Conservation (phyloP, 768 basidiomycete genomes). For the Xerocomus brunneocitrinus region DNA sequence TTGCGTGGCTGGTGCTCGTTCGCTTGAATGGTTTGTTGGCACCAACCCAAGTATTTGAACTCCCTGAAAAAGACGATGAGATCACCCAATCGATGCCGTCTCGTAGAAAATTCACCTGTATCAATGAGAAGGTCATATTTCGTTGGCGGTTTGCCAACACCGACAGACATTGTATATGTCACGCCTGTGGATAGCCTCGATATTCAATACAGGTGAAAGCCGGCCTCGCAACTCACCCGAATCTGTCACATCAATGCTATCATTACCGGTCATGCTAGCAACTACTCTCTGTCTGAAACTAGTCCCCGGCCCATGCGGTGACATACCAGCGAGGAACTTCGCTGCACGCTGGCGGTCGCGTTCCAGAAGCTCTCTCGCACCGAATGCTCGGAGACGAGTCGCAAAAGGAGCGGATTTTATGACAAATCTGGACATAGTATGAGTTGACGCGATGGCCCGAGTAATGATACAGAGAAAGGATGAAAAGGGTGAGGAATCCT, state of each 20-base stretch:
- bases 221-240: conserved; percentile 32
- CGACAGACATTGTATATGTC: conserved; percentile 49
- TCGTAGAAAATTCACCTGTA: conserved; percentile 38
- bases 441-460: neutral
- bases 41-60: conserved; percentile 56
- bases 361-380: conserved; percentile 46
- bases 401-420: conserved; percentile 39
- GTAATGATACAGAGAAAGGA: neutral
- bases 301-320: conserved; percentile 49
- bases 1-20: conserved; percentile 43
- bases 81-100: neutral
- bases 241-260: conserved; percentile 54
- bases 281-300: conserved; percentile 10
- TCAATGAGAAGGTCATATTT: conserved; percentile 53
- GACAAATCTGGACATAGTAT: conserved; percentile 35
- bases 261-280: neutral
- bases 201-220: neutral
- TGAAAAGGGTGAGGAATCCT: neutral
- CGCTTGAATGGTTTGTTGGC: conserved; percentile 43
- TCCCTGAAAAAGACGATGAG: conserved; percentile 24
- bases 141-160: conserved; percentile 35
- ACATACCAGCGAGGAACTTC: conserved; percentile 49
- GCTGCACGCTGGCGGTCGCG: conserved; percentile 53
- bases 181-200: conserved; percentile 32
- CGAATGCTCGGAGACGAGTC: conserved; percentile 37